Conservation (phyloP, 768 basidiomycete genomes). For the Trametes cingulata region DNA sequence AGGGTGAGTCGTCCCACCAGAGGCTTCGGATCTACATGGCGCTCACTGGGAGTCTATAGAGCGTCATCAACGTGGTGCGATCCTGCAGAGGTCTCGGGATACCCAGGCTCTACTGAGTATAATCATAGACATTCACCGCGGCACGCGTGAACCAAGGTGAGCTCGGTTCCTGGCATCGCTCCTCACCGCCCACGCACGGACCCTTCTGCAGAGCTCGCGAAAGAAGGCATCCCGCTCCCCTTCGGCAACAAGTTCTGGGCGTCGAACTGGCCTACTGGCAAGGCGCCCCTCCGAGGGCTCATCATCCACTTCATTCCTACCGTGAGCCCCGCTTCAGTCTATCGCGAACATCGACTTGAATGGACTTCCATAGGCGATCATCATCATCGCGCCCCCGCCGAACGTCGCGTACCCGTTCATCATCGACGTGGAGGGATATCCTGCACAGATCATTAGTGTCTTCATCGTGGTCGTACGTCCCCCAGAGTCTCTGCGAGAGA, state of each 20-base stretch:
- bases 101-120: too few relatives aligned
- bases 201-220: slow-evolving; percentile 45
- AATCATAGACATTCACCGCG: slow-evolving; percentile 48
- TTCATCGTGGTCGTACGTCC: slow-evolving; percentile 54
- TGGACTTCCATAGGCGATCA: slow-evolving; percentile 38
- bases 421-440: slow-evolving; percentile 55
- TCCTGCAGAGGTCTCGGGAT: too few relatives aligned
- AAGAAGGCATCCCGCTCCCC: slow-evolving; percentile 62
- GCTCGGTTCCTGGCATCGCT: too few relatives aligned
- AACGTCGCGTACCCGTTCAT: slow-evolving; percentile 61
- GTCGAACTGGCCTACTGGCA: slow-evolving; percentile 61
- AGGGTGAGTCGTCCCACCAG: not conserved
- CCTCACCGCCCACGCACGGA: too few relatives aligned
- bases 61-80: not conserved
- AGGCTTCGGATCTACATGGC: too few relatives aligned
- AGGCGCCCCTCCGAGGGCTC: slow-evolving; percentile 55
- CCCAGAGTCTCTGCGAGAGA: too few relatives aligned
- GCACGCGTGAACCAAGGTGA: slow-evolving; percentile 53
- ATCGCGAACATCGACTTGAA: too few relatives aligned
- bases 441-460: slow-evolving; percentile 54
- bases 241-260: slow-evolving; percentile 63
- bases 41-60: not conserved
- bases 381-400: slow-evolving; percentile 56
- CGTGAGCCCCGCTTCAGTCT: slow-evolving; percentile 31
- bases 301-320: slow-evolving; percentile 58